Percentiles rank a stretch among this genome's conserved stretches.
phyloP scores from a whole-genome alignment of 208 protist species.

The Phytomonas francai region DNA sequence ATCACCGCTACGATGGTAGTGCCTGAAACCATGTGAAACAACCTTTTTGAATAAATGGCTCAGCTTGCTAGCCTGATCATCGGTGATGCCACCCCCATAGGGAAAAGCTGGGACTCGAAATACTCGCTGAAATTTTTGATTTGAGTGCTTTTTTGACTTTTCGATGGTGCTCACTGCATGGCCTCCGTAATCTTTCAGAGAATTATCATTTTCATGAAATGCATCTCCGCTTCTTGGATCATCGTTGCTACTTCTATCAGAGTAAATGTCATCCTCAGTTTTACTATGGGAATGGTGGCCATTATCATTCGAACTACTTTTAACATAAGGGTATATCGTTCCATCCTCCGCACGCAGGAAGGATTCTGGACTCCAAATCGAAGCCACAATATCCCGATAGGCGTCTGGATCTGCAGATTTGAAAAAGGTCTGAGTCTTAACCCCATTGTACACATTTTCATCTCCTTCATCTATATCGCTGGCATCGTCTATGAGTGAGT shows the following conservation, averaged over 20 bases:
- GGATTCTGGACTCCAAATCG: conserved; percentile 70
- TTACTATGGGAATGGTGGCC: conserved; percentile 12
- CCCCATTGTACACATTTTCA: conserved; percentile 62
- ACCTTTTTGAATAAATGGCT: background rate
- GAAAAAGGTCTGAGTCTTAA: conserved; percentile 72
- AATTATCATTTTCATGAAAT: background rate
- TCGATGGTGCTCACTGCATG: no score
- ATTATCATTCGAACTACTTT: conserved; percentile 29
- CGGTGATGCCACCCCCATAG: conserved; percentile 78
- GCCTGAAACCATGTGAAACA: background rate
- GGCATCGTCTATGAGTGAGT: conserved; percentile 5
- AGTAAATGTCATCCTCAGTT: conserved; percentile 15
- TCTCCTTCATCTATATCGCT: conserved; percentile 40
- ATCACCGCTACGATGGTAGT: background rate
- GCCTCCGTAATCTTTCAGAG: background rate
- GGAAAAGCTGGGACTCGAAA: conserved; percentile 79
- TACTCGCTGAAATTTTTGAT: conserved; percentile 14
- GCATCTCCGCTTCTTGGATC: background rate
- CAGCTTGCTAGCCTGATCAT: conserved; percentile 43
- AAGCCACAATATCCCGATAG: conserved; percentile 53
- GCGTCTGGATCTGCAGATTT: conserved; percentile 47
- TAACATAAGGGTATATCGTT: conserved; percentile 9
- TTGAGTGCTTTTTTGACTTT: no score
- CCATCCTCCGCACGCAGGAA: conserved; percentile 30
- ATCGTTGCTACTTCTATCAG: background rate